These are phyloP conservation scores for Lyophyllum shimeji DNA, from an alignment of 768 basidiomycete genomes.

Conservation along the genomic window DNA sequence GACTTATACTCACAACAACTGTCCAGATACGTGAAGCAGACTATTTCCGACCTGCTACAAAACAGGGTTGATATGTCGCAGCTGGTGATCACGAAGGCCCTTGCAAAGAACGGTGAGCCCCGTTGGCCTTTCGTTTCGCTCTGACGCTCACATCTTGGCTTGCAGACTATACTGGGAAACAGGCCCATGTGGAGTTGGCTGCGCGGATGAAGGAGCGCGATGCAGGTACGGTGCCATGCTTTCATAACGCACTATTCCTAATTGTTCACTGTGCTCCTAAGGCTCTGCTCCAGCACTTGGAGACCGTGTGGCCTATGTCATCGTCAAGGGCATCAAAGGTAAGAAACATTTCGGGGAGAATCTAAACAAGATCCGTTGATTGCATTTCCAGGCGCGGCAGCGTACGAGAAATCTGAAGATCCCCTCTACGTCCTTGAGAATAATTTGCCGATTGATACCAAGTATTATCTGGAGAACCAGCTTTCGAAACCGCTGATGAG, in stretches of 20 bases:
- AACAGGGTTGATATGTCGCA: constrained; percentile 99
- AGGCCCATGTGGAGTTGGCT: constrained; percentile 95
- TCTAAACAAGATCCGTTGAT: not conserved
- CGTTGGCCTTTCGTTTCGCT: not conserved
- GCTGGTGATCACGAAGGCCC: constrained; percentile 96
- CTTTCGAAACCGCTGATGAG: constrained; percentile 95
- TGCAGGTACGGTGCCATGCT: constrained; percentile 54
- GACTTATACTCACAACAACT: constrained; percentile 4
- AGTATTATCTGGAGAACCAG: constrained; percentile 98
- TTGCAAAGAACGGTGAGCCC: constrained; percentile 78
- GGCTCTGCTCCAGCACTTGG: constrained; percentile 97
- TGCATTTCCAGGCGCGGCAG: constrained; percentile 72
- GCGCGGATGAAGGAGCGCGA: constrained; percentile 96
- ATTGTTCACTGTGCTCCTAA: constrained; percentile 21
- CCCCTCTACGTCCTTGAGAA: constrained; percentile 97
- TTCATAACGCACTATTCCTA: not conserved
- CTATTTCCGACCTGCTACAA: constrained; percentile 90
- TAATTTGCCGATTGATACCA: constrained; percentile 96
- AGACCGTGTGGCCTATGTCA: constrained; percentile 98
- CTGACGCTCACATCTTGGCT: not conserved
- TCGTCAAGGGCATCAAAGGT: constrained; percentile 96
- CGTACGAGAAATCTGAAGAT: constrained; percentile 98
- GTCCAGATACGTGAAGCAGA: constrained; percentile 86
- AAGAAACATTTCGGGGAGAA: constrained; percentile 3
- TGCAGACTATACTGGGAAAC: constrained; percentile 88